These are phyloP conservation scores for Tetradesmus lagerheimii DNA, from an alignment of 139 green algal genomes.

Conservation along the genomic window DNA sequence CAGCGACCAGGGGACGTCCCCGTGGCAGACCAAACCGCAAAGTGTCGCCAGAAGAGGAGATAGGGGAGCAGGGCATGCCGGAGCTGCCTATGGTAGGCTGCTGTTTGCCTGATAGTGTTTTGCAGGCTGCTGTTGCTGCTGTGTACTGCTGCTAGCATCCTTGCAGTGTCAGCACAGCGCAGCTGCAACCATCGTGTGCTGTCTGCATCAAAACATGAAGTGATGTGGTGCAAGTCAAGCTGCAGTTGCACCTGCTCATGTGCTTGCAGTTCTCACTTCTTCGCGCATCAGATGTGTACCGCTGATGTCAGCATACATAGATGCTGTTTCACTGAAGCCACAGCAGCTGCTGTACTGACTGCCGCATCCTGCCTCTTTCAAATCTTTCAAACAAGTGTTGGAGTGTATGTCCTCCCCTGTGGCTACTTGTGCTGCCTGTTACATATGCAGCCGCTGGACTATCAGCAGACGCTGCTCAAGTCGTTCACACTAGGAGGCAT, in stretches of 20 bases:
- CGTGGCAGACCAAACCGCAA: background rate
- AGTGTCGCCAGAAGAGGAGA: conserved; percentile 26
- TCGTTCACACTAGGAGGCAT: conserved; percentile 85
- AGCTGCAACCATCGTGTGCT: no score
- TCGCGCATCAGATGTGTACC: background rate
- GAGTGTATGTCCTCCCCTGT: no score
- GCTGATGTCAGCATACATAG: no score
- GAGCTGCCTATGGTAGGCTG: conserved; percentile 30
- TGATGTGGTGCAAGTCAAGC: background rate
- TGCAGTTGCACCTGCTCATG: background rate
- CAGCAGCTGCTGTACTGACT: background rate
- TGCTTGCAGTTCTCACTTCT: background rate
- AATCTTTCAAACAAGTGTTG: no score
- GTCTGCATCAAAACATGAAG: no score
- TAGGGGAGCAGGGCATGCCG: conserved; percentile 39
- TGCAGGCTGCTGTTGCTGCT: background rate
- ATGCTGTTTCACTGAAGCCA: background rate
- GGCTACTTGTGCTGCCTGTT: background rate
- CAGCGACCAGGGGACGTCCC: background rate
- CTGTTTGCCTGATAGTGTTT: background rate
- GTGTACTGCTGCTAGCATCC: background rate
- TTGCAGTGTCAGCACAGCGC: no score
- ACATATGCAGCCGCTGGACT: conserved; percentile 58
- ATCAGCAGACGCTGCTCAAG: conserved; percentile 82
- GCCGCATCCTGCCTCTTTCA: background rate